Evolutionary conservation across 106 monocot species (phyloP), one percentile per base, ranked within the genome.

Genomic region (Hemerocallis citrina): DNA sequence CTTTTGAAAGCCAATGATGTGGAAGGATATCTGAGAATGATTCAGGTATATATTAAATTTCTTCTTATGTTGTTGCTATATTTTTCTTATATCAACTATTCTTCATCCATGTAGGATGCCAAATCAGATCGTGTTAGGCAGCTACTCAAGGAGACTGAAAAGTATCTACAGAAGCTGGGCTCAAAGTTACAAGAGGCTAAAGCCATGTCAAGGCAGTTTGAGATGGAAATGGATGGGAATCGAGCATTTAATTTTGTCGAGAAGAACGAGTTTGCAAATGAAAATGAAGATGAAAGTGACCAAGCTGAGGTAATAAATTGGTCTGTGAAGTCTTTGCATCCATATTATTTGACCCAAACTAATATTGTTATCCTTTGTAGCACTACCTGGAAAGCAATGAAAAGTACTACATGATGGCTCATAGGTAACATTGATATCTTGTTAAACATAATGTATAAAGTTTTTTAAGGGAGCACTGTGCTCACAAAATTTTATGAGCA

Each of bases 311-410:
- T 79, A 77, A 41, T 42, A 45, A 43, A 40, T 38, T 24, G 14
- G 10, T 25, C 40, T 23, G 3, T 61, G 31, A 22, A 52, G 25
- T 51, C 63, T 57, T 31, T 15, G 35, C 22, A 30, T n/a, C 29
- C 5, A 38, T 22, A 36, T 17, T 24, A 21, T n/a, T 40, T 64
- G 24, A 70, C 36, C 52, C 44, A 0, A 4, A 43, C 61, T 62
- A 27, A 62, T 19, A 32, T 31, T 29, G 42, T 21, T 77, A 35
- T 52, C 19, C 68, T 34, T 46, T 90, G 74, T 79, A 98, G 98
- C 91, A 98, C 70, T 98, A 98, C 65, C 68, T 98, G 34, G 98
- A 92, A 66, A 98, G 98, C 79, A 98, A 98, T 63, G 91, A 98
- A 56, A 98, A 98, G 30, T 98, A 98, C 64, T 98, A 98, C 56